Evolutionary conservation across 2,329 filamentous ascomycete genomes (phyloP).

Genomic region (Hypoxylon sp.): DNA sequence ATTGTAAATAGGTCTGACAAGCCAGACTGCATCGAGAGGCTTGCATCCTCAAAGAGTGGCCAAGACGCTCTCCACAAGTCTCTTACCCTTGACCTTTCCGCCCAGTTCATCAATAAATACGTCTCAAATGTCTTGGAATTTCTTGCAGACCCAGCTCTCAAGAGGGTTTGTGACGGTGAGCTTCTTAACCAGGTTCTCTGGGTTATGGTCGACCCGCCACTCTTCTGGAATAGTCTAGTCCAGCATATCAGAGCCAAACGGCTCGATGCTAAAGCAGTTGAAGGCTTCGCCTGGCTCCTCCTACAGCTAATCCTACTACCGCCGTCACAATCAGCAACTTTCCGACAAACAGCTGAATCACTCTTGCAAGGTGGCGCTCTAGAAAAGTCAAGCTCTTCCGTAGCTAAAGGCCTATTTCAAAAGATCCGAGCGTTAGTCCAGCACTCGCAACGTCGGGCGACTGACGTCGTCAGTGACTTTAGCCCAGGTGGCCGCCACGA

Average conservation of each 20-base stretch:
- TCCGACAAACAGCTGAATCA: constrained; percentile 50
- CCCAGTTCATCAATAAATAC: constrained; percentile 28
- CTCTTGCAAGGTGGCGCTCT: constrained; percentile 45
- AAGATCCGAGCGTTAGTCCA: constrained; percentile 36
- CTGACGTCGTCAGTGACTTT: constrained; percentile 21
- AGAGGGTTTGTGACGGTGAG: constrained; percentile 42
- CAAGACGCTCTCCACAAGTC: constrained; percentile 41
- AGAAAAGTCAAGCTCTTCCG: constrained; percentile 12
- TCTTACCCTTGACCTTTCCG: constrained; percentile 23
- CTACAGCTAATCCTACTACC: constrained; percentile 60
- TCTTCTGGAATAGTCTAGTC: constrained; percentile 61
- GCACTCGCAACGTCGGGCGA: constrained; percentile 16
- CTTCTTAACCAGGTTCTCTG: constrained; percentile 62
- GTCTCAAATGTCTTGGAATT: constrained; percentile 35
- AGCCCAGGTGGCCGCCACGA: constrained; percentile 78
- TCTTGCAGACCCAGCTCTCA: constrained; percentile 37
- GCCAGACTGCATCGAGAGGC: constrained; percentile 44
- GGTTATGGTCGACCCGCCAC: constrained; percentile 65
- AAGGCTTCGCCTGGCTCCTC: constrained; percentile 60
- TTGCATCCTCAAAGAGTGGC: constrained; percentile 38
- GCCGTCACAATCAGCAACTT: constrained; percentile 46
- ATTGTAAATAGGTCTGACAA: constrained; percentile 42
- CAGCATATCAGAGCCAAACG: constrained; percentile 47
- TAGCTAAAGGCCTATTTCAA: constrained; percentile 24
- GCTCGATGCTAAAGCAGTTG: constrained; percentile 50